Percentiles rank a stretch among this genome's conserved stretches.
phyloP scores from a whole-genome alignment of 1,284 basidiomycete species.

The Xerocomus amazonicus region DNA sequence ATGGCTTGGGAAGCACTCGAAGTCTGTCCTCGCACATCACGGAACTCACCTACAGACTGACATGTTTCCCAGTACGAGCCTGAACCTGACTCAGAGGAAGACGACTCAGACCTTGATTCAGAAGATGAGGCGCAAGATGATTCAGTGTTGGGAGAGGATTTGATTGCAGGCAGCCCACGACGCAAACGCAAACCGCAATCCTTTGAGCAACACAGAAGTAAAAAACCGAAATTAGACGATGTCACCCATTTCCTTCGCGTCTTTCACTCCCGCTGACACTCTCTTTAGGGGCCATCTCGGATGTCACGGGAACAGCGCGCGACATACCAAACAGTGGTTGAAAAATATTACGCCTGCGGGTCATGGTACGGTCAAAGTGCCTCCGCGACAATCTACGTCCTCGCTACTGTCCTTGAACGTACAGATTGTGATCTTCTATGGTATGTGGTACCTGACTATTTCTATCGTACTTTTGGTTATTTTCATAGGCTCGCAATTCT shows the following conservation, averaged over 20 bases:
- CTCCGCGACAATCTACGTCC: slow-evolving; percentile 84
- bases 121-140: slow-evolving; percentile 44
- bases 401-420: slow-evolving; percentile 86
- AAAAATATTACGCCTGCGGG: slow-evolving; percentile 84
- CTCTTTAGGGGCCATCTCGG: slow-evolving; percentile 36
- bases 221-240: slow-evolving; percentile 48
- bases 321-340: slow-evolving; percentile 57
- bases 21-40: slow-evolving; percentile 43
- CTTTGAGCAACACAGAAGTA: slow-evolving; percentile 40
- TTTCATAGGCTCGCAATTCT: slow-evolving; percentile 82
- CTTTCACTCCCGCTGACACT: slow-evolving; percentile 8
- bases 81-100: slow-evolving; percentile 66
- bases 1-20: slow-evolving; percentile 78
- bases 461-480: slow-evolving; percentile 1
- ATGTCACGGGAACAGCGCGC: slow-evolving; percentile 71
- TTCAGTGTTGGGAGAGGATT: slow-evolving; percentile 42
- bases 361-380: slow-evolving; percentile 89
- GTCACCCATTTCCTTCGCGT: slow-evolving; percentile 29
- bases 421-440: slow-evolving; percentile 93
- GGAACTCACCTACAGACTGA: neutral
- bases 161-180: slow-evolving; percentile 39
- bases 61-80: slow-evolving; percentile 59
- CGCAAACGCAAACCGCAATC: slow-evolving; percentile 59
- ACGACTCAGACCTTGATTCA: slow-evolving; percentile 46
- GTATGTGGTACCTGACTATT: slow-evolving; percentile 38